Percentiles rank a stretch among this genome's conserved stretches.
Evolutionary conservation across 2,329 filamentous ascomycete genomes (phyloP).

Genomic region (Phaeophleospora eucalypticola): DNA sequence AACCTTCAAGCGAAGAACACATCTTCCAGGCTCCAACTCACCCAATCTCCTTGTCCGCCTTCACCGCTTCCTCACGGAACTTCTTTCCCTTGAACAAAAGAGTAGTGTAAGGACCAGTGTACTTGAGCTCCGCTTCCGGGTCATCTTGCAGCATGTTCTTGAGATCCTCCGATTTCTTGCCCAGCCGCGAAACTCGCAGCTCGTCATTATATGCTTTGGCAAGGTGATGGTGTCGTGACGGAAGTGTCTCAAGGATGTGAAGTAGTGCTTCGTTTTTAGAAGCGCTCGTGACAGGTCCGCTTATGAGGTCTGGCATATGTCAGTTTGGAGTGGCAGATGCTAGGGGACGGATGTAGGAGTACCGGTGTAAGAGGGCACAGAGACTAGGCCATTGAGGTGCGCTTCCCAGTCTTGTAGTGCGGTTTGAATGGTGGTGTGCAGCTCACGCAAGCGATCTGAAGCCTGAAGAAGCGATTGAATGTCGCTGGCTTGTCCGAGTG

Average conservation of each 20-base stretch:
- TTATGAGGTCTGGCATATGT: neutral
- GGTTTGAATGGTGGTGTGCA: neutral
- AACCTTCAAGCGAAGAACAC: no score
- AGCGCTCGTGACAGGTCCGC: neutral
- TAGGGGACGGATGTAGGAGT: neutral
- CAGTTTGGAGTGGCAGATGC: no score
- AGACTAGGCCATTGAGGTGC: neutral
- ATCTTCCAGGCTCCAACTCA: no score
- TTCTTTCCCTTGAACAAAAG: conserved; percentile 11
- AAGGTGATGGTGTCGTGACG: conserved; percentile 11
- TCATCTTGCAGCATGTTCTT: conserved; percentile 5
- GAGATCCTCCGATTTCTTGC: conserved; percentile 1
- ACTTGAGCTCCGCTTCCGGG: conserved; percentile 3
- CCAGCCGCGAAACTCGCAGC: neutral
- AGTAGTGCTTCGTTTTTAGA: neutral
- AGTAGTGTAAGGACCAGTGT: conserved; percentile 6
- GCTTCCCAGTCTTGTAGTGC: neutral
- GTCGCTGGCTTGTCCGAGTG: neutral
- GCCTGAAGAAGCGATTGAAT: neutral
- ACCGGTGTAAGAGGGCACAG: neutral
- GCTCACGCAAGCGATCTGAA: neutral
- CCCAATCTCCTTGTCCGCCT: conserved; percentile 10
- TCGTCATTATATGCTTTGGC: conserved; percentile 5
- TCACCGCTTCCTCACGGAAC: conserved; percentile 4
- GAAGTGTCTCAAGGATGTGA: conserved; percentile 14